Evolutionary conservation across 768 basidiomycete species (phyloP).

Genomic region (Cystobasidium onofrii): DNA sequence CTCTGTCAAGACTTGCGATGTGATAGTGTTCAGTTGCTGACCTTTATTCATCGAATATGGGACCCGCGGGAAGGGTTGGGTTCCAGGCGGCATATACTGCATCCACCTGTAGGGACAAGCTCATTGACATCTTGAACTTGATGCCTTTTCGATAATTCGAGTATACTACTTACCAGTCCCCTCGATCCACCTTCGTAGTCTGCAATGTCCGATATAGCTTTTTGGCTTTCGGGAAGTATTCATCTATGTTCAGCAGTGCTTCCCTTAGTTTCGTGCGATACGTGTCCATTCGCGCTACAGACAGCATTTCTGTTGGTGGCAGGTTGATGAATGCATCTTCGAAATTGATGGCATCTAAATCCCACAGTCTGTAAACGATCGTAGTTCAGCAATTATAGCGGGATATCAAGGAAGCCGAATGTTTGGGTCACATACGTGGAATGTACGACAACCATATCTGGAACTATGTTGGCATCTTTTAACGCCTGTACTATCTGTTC

Average conservation of each 20-base stretch:
- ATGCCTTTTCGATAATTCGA: too few species aligned
- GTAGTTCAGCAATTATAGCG: neutral
- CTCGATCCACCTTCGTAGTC: slow-evolving; percentile 3
- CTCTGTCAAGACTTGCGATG: neutral
- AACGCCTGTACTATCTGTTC: neutral
- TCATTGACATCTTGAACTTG: too few species aligned
- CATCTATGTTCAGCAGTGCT: neutral
- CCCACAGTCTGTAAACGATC: neutral
- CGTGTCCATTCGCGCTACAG: neutral
- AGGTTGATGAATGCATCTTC: neutral
- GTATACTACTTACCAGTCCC: neutral
- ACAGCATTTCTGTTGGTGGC: neutral
- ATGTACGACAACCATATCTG: neutral
- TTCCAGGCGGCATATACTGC: neutral
- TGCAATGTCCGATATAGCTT: slow-evolving; percentile 2
- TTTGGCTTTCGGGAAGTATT: neutral
- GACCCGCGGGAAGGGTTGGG: neutral
- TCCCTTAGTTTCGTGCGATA: neutral
- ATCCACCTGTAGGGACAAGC: neutral
- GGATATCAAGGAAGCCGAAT: neutral
- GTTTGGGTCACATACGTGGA: neutral
- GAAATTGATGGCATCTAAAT: slow-evolving; percentile 4
- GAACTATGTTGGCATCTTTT: neutral
- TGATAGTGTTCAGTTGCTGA: neutral
- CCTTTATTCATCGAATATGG: slow-evolving; percentile 7